phyloP scores from a whole-genome alignment of 2,329 filamentous ascomycete species.

The Passalora sequoiae region DNA sequence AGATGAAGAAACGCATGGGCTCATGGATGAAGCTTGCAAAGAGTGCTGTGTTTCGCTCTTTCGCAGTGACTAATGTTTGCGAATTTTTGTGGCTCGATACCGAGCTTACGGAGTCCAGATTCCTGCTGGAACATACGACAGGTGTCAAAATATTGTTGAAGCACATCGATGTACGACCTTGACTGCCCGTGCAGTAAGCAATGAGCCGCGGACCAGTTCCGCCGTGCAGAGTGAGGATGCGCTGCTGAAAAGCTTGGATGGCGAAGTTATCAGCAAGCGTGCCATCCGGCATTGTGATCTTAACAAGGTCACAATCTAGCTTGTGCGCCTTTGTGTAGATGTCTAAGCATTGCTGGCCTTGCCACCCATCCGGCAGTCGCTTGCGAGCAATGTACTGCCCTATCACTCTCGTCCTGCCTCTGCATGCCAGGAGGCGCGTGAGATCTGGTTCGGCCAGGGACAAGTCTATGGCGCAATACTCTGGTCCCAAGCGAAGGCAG shows the following conservation, averaged over 20 bases:
- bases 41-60: slow-evolving; percentile 60
- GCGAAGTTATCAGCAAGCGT: slow-evolving; percentile 60
- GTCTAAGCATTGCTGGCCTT: slow-evolving; percentile 50
- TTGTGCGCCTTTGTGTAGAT: slow-evolving; percentile 55
- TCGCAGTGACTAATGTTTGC: slow-evolving; percentile 52
- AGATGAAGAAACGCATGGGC: slow-evolving; percentile 66
- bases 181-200: slow-evolving; percentile 52
- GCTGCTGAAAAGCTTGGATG: slow-evolving; percentile 52
- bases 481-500: slow-evolving; percentile 57
- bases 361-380: slow-evolving; percentile 50
- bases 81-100: background rate
- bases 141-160: slow-evolving; percentile 62
- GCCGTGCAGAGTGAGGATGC: slow-evolving; percentile 33
- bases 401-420: slow-evolving; percentile 57
- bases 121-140: slow-evolving; percentile 36
- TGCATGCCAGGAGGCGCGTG: slow-evolving; percentile 46
- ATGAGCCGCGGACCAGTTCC: slow-evolving; percentile 25
- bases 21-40: slow-evolving; percentile 64
- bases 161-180: slow-evolving; percentile 60
- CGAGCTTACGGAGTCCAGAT: background rate
- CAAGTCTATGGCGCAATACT: slow-evolving; percentile 57
- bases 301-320: slow-evolving; percentile 58
- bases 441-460: slow-evolving; percentile 51
- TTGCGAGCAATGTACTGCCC: slow-evolving; percentile 45
- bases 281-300: slow-evolving; percentile 54